Base-by-base conservation (phyloP, 176 grass and related monocot species). In the Aegilops umbellulata region DNA sequence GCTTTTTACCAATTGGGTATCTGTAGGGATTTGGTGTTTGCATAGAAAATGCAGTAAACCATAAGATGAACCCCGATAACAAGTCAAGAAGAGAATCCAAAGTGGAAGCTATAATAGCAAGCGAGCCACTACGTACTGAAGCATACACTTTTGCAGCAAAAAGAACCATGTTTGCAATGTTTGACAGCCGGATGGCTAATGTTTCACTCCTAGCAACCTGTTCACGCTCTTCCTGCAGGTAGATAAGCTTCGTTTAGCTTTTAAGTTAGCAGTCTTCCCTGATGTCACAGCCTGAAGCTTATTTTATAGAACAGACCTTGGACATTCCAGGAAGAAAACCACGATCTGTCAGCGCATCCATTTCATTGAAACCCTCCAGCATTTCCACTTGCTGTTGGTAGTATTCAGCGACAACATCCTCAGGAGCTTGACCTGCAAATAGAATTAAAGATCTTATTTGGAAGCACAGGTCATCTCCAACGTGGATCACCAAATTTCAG, bases 41-140 rank as follows among this genome's bases (percentile, higher is more conserved):
- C 97, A 98, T 98, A 42, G 92, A 93, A 66, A 97, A 98, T 39
- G 95, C 88, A 90, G 95, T 95, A 80, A 98, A 98, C 95, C 95
- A 98, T 75, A 98, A 86, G 69, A 98, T 98, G 73, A 98, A 93
- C 44, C 95, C 95, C 20, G 95, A 98, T 79, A 98, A 65, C 72
- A 98, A 86, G 74, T 98, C 95, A 25, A 98, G 91, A 76, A 98
- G 87, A 81, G 95, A 98, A 92, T 98, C 95, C 89, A 98, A 81
- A 85, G 95, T 98, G 0, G 95, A 98, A 24, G 95, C 95, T 47
- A 98, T 93, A 44, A 98, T 95, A 79, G 95, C 95, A 55, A 95
- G 88, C 2, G 95, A 98, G n/a, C 95, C 91, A 60, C 95, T 98
- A 46, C 89, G 71, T 55, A 95, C 49, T 76, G 95, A 98, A 82